A percentile compares a stretch with the other conserved stretches of the same genome.
Evolutionary conservation across 1,139 yeast species (phyloP).

Genomic region (Kodamaea sp.): DNA sequence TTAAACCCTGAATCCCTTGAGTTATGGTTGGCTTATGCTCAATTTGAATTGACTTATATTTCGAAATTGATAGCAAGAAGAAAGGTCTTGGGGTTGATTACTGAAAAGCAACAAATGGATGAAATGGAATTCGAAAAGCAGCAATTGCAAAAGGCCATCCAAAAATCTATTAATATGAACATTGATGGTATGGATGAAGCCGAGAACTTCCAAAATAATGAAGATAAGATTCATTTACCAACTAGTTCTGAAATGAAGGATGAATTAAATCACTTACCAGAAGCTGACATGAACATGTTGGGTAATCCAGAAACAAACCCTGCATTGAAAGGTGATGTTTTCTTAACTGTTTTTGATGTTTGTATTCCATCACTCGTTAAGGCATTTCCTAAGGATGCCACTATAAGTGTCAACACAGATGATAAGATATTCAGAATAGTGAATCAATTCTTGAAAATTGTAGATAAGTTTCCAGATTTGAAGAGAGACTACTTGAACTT

Average conservation of each 20-base stretch:
- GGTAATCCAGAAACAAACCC: slow-evolving; percentile 88
- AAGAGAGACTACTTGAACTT: slow-evolving; percentile 64
- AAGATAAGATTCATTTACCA: slow-evolving; percentile 47
- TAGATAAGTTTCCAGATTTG: slow-evolving; percentile 66
- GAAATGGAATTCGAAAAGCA: slow-evolving; percentile 44
- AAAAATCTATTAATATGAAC: slow-evolving; percentile 15
- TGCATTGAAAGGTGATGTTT: slow-evolving; percentile 86
- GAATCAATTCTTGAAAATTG: slow-evolving; percentile 45
- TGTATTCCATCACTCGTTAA: slow-evolving; percentile 52
- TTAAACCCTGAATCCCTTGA: slow-evolving; percentile 71
- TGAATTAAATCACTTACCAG: slow-evolving; percentile 72
- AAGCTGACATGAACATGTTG: slow-evolving; percentile 79
- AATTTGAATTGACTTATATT: slow-evolving; percentile 81
- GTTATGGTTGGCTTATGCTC: slow-evolving; percentile 84
- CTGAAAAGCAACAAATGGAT: slow-evolving; percentile 65
- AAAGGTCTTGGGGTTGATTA: slow-evolving; percentile 71
- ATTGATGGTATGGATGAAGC: slow-evolving; percentile 13
- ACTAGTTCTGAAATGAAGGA: slow-evolving; percentile 51
- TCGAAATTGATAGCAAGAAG: slow-evolving; percentile 82
- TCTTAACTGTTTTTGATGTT: slow-evolving; percentile 75
- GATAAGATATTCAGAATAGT: slow-evolving; percentile 45
- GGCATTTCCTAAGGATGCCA: slow-evolving; percentile 22
- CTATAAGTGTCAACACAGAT: slow-evolving; percentile 23
- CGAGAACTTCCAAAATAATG: slow-evolving; percentile 25
- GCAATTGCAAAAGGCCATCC: slow-evolving; percentile 21